A percentile compares a stretch with the other conserved stretches of the same genome.
phyloP scores from a whole-genome alignment of 2,329 filamentous ascomycete species.

The Venturiaceae sp. region DNA sequence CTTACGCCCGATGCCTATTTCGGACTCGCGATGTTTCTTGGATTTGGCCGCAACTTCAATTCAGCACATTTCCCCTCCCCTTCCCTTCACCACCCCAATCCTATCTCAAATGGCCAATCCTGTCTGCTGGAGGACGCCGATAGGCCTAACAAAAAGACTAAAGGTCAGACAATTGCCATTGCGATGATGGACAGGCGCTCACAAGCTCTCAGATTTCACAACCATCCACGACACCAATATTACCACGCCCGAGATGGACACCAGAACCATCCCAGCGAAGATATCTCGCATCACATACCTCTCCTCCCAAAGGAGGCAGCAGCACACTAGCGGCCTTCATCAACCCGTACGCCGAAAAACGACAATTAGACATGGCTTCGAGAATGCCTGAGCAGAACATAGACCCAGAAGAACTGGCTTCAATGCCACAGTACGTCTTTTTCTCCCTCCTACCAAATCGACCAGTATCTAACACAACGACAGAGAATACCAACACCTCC shows the following conservation, averaged over 20 bases:
- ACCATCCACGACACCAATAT: not conserved
- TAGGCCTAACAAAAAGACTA: slow-evolving; percentile 31
- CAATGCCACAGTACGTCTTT: not conserved
- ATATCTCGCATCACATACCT: not conserved
- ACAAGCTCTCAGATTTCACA: not conserved
- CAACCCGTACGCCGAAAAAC: not conserved
- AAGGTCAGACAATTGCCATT: slow-evolving; percentile 21
- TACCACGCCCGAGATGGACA: not conserved
- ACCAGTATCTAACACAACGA: not conserved
- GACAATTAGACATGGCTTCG: not conserved
- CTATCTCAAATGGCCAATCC: slow-evolving; percentile 29
- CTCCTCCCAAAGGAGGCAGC: not conserved
- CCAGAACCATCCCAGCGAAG: not conserved
- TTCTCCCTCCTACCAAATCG: too few relatives aligned
- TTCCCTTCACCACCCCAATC: not conserved
- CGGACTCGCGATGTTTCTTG: too few relatives aligned
- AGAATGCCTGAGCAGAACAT: not conserved
- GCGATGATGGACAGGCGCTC: not conserved
- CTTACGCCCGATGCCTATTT: too few relatives aligned
- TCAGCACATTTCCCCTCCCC: too few relatives aligned
- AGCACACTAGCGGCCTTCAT: not conserved
- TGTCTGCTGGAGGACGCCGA: slow-evolving; percentile 31
- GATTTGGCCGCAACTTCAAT: not conserved
- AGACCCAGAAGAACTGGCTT: not conserved
- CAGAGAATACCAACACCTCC: slow-evolving; percentile 1